Conservation (phyloP, 2,329 filamentous ascomycete species). For the Laburnicola sp. region DNA sequence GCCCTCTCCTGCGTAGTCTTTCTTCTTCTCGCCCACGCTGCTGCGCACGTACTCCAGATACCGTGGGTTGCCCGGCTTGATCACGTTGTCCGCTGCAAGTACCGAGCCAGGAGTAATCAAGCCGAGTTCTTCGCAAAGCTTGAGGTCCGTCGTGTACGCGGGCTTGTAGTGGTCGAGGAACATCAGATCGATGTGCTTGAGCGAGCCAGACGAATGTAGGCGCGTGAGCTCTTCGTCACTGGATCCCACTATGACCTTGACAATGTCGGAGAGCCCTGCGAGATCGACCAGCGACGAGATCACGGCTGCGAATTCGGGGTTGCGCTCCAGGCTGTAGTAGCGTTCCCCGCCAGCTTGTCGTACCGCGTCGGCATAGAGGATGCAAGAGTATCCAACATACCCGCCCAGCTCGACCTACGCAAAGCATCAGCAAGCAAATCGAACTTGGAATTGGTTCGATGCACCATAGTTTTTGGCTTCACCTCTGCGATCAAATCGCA, state of each 20-base stretch:
- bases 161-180: constrained; percentile 84
- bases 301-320: constrained; percentile 72
- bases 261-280: constrained; percentile 70
- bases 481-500: constrained; percentile 66
- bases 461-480: constrained; percentile 68
- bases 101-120: constrained; percentile 66
- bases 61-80: constrained; percentile 70
- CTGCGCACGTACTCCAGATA: constrained; percentile 72
- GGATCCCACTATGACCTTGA: constrained; percentile 70
- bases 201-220: constrained; percentile 56
- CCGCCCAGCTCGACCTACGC: constrained; percentile 71
- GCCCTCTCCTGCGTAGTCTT: constrained; percentile 36
- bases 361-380: constrained; percentile 71
- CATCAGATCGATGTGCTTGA: constrained; percentile 68
- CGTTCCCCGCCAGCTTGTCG: constrained; percentile 64
- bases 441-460: not conserved
- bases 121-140: constrained; percentile 72
- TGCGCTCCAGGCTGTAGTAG: constrained; percentile 74
- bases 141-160: constrained; percentile 72
- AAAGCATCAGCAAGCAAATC: not conserved
- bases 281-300: constrained; percentile 71
- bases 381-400: constrained; percentile 80
- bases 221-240: constrained; percentile 67
- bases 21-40: constrained; percentile 64
- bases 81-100: constrained; percentile 70